Base-by-base conservation (phyloP, 768 basidiomycete species). In the Panaeolus cyanescens region DNA sequence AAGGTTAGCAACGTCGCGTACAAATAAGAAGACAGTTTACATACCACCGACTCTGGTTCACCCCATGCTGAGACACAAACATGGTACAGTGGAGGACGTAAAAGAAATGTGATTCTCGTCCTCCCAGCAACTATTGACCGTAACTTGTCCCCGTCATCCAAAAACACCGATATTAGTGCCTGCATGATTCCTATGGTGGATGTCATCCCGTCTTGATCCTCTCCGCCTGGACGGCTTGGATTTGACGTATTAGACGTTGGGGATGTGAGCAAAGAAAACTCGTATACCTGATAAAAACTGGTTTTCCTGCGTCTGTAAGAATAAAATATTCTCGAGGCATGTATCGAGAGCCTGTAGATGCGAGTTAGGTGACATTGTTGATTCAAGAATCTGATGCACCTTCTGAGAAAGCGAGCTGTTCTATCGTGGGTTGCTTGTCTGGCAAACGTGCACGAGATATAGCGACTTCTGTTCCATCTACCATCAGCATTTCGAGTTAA, bases 251-350 rank as follows among this genome's bases (percentile, higher is more conserved):
- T 50, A 63, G 59, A n/a, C 30, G 22, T n/a, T 42, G 22, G 55
- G 39, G 25, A 22, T 0, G 31, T 55, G n/a, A 30, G 22, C 34
- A 40, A 28, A n/a, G 40, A 34, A 28, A 34, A 56, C 50, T n/a
- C n/a, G n/a, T 25, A 61, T 72, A 92, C 95, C 92, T 93, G 40
- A 87, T 82, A 70, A 92, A 99, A 10, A 99, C 95, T n/a, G 96
- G 96, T 74, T 99, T 99, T 30, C 97, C 97, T 31, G 97, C 97
- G 63, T 96, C 88, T 0, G 96, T 98, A 19, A 99, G 82, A 15
- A 98, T 85, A 70, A 92, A 97, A 73, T 98, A 99, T 70, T 93
- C 86, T 56, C 95, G 82, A 22, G 84, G 85, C 56, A 80, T 77
- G 68, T 79, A 83, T 55, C 71, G 70, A 56, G 76, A 69, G 68